phyloP scores from a whole-genome alignment of 2,329 filamentous ascomycete genomes.

The Fusarium euwallaceae region DNA sequence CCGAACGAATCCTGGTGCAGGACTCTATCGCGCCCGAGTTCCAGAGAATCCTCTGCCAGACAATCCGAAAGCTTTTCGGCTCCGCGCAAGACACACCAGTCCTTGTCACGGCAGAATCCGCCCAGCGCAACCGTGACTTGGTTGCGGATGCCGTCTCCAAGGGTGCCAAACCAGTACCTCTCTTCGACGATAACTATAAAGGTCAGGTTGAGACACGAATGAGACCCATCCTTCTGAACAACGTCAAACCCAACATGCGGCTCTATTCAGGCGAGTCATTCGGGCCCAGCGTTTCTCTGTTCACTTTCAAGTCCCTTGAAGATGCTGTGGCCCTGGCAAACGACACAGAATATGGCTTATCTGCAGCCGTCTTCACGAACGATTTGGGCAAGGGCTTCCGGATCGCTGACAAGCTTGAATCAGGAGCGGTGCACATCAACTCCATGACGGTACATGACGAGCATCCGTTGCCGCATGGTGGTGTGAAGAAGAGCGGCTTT shows the following conservation, averaged over 20 bases:
- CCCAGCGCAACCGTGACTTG: constrained; percentile 15
- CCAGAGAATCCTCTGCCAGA: constrained; percentile 1
- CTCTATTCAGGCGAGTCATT: constrained; percentile 23
- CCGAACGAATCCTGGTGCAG: constrained; percentile 61
- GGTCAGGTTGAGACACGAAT: constrained; percentile 10
- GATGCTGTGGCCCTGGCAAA: constrained; percentile 82
- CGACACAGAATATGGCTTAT: constrained; percentile 81
- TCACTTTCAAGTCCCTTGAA: constrained; percentile 4
- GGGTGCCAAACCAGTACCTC: constrained; percentile 4
- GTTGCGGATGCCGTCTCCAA: constrained; percentile 17
- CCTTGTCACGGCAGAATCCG: constrained; percentile 14
- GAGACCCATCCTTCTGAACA: constrained; percentile 12
- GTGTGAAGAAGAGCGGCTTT: constrained; percentile 71
- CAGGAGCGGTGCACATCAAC: constrained; percentile 74
- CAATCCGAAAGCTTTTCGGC: constrained; percentile 10
- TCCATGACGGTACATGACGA: constrained; percentile 74
- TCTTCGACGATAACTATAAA: constrained; percentile 2
- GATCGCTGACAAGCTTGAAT: constrained; percentile 70
- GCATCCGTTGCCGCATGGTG: constrained; percentile 70
- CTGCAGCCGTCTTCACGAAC: constrained; percentile 76
- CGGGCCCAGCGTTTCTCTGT: constrained; percentile 23
- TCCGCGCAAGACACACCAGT: constrained; percentile 6
- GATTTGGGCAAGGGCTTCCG: constrained; percentile 69
- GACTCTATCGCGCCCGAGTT: constrained; percentile 15
- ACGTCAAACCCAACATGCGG: constrained; percentile 6